phyloP scores from a whole-genome alignment of 1,284 basidiomycete genomes.

The Leccinum griseonigrum region DNA sequence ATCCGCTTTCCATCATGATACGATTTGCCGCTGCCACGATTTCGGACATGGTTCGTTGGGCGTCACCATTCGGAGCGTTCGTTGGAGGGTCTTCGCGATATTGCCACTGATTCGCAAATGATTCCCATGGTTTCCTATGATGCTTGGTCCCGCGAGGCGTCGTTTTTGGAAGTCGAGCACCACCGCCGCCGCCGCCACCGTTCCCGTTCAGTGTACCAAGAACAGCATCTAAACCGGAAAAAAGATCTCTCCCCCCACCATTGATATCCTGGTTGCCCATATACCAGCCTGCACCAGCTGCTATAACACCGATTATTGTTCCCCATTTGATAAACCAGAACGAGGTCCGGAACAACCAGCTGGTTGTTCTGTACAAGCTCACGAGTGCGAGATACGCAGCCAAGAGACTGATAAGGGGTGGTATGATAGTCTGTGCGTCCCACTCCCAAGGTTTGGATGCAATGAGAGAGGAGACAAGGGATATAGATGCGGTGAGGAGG shows the following conservation, averaged over 20 bases:
- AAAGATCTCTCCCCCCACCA: slow-evolving; percentile 34
- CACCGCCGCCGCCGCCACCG: slow-evolving; percentile 33
- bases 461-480: slow-evolving; percentile 46
- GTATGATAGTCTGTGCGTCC: slow-evolving; percentile 64
- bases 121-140: slow-evolving; percentile 61
- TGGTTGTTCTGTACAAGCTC: slow-evolving; percentile 72
- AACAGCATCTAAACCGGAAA: slow-evolving; percentile 40
- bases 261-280: slow-evolving; percentile 40
- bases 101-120: slow-evolving; percentile 64
- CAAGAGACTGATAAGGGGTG: slow-evolving; percentile 69
- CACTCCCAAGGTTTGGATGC: slow-evolving; percentile 54
- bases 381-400: slow-evolving; percentile 70
- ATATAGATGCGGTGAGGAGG: slow-evolving; percentile 47
- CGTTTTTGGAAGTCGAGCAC: slow-evolving; percentile 30
- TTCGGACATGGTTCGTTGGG: slow-evolving; percentile 43
- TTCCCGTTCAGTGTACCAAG: slow-evolving; percentile 43
- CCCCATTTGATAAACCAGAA: slow-evolving; percentile 78
- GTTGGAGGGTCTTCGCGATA: slow-evolving; percentile 35
- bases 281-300: slow-evolving; percentile 52
- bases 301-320: slow-evolving; percentile 49
- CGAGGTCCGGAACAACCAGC: slow-evolving; percentile 64
- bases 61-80: slow-evolving; percentile 29
- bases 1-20: slow-evolving; percentile 36
- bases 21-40: slow-evolving; percentile 42
- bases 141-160: slow-evolving; percentile 23